Evolutionary conservation across 2,329 filamentous ascomycete species (phyloP).

Genomic region (Cercospora sojina): DNA sequence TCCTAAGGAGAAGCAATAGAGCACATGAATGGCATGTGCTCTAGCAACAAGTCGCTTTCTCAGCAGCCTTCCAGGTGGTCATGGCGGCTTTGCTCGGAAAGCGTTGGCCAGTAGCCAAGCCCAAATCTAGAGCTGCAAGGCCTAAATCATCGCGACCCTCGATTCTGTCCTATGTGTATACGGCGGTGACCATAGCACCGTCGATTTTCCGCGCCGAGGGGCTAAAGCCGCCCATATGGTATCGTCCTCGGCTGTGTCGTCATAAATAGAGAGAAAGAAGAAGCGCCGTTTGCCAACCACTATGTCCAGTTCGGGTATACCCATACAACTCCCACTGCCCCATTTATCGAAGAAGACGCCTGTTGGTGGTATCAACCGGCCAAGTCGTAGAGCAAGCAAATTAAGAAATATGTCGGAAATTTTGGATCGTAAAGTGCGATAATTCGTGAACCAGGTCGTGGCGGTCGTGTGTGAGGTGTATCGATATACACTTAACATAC

Average conservation of each 20-base stretch:
- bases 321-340: slow-evolving; percentile 3
- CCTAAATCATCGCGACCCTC: neutral
- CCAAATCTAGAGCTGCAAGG: neutral
- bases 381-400: slow-evolving; percentile 3
- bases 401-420: neutral
- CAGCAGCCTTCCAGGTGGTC: neutral
- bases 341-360: slow-evolving; percentile 1
- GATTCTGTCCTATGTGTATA: neutral
- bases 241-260: neutral
- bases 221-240: neutral
- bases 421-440: slow-evolving; percentile 2
- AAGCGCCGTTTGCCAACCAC: neutral
- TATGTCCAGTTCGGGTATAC: slow-evolving; percentile 2
- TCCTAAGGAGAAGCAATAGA: neutral
- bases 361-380: neutral
- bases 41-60: neutral
- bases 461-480: neutral
- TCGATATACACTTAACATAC: neutral
- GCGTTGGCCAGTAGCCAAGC: neutral
- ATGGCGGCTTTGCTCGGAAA: neutral
- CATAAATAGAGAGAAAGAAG: neutral
- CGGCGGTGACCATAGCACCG: neutral
- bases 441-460: neutral
- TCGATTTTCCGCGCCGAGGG: neutral
- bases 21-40: neutral